These are phyloP conservation scores for Quercus aquifolioides DNA, from an alignment of 306 rosid species.

Conservation along the genomic window DNA sequence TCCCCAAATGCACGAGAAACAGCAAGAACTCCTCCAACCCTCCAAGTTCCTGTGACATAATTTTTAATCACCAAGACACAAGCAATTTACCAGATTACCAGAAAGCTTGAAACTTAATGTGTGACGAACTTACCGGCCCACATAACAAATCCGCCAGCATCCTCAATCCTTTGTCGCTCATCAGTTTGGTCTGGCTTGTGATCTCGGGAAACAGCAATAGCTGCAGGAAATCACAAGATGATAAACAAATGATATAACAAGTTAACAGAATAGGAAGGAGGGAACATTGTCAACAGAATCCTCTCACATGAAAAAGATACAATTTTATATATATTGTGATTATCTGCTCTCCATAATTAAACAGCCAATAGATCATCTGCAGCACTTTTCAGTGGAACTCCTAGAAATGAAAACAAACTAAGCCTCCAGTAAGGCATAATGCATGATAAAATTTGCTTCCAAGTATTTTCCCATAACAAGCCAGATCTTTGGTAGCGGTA, in stretches of 20 bases:
- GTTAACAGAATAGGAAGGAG: constrained; percentile 1
- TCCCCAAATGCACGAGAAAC: constrained; percentile 98
- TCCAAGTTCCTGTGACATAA: constrained; percentile 81
- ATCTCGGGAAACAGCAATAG: constrained; percentile 96
- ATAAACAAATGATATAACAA: constrained; percentile 7
- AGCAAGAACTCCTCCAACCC: constrained; percentile 99
- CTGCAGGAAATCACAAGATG: constrained; percentile 39
- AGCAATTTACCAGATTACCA: background rate
- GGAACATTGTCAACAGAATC: background rate
- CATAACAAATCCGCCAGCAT: constrained; percentile 96
- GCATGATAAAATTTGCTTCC: background rate
- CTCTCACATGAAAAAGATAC: constrained; percentile 4
- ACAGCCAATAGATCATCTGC: background rate
- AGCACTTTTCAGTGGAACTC: background rate
- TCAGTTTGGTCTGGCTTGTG: constrained; percentile 98
- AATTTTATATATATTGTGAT: background rate
- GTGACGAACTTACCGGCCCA: constrained; percentile 74
- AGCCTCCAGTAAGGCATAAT: background rate
- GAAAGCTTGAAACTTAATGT: background rate
- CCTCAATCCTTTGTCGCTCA: constrained; percentile 92
- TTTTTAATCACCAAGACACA: constrained; percentile 9
- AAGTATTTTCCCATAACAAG: background rate
- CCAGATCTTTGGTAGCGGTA: too few species aligned
- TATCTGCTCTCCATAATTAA: background rate
- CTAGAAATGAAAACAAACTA: background rate